These are phyloP conservation scores for Calonectria leucothoes DNA, from an alignment of 2,329 filamentous ascomycete genomes.

Conservation along the genomic window DNA sequence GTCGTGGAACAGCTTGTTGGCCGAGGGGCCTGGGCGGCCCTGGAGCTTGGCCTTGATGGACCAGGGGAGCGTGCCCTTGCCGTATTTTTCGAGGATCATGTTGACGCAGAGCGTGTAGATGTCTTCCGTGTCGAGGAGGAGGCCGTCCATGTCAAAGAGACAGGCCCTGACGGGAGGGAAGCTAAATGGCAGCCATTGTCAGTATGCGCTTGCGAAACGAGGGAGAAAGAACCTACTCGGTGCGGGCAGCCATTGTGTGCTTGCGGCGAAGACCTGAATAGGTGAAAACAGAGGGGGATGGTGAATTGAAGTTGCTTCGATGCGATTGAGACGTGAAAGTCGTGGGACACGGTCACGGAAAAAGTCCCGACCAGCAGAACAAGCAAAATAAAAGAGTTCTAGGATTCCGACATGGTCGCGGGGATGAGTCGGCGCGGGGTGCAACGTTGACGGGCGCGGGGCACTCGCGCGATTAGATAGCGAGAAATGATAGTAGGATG, in stretches of 20 bases:
- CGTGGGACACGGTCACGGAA: background rate
- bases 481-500: background rate
- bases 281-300: background rate
- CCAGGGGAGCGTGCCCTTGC: slow-evolving; percentile 85
- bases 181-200: slow-evolving; percentile 54
- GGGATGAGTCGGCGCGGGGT: slow-evolving; percentile 12
- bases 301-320: background rate
- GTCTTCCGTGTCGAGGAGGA: slow-evolving; percentile 94
- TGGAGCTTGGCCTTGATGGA: slow-evolving; percentile 89
- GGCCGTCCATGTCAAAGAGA: slow-evolving; percentile 98
- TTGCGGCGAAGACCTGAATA: background rate
- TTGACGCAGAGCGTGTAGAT: slow-evolving; percentile 88
- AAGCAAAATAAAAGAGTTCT: slow-evolving; percentile 1
- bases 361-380: slow-evolving; percentile 18
- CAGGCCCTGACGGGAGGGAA: slow-evolving; percentile 88
- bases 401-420: slow-evolving; percentile 25
- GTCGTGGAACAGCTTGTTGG: slow-evolving; percentile 70
- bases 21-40: slow-evolving; percentile 65
- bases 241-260: slow-evolving; percentile 54
- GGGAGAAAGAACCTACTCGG: slow-evolving; percentile 52
- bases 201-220: background rate
- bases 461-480: slow-evolving; percentile 7
- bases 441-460: slow-evolving; percentile 8
- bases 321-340: background rate
- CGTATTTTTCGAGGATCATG: slow-evolving; percentile 80